A percentile compares a stretch with the other conserved stretches of the same genome.
These are phyloP conservation scores for Kingdonia uniflora DNA, from an alignment of 164 flowering plant genomes.

Conservation along the genomic window DNA sequence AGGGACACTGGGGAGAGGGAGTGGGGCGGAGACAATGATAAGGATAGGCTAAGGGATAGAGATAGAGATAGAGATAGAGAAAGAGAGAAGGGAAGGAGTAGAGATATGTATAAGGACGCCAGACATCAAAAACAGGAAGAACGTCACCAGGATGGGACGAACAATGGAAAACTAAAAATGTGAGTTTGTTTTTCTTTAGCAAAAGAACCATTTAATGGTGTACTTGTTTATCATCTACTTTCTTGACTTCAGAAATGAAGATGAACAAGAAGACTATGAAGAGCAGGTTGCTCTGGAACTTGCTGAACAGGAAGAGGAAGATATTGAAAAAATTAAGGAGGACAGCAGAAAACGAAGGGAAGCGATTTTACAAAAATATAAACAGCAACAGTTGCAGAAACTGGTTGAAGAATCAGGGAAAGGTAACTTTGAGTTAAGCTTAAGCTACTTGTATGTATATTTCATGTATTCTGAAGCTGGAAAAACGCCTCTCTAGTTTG, in stretches of 20 bases:
- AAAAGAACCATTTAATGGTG: not conserved
- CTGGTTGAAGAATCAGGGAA: constrained; percentile 18
- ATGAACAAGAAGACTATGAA: constrained; percentile 53
- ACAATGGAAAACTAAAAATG: constrained; percentile 26
- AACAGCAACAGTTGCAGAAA: constrained; percentile 30
- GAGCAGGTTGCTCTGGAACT: constrained; percentile 49
- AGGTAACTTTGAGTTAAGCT: constrained; percentile 27
- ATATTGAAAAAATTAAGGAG: constrained; percentile 71
- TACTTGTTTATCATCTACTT: not conserved
- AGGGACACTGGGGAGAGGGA: constrained; percentile 6
- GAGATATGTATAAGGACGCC: constrained; percentile 20
- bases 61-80: constrained; percentile 25
- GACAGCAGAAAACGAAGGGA: constrained; percentile 82
- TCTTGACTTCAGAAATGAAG: constrained; percentile 42
- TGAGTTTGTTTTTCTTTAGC: constrained; percentile 9
- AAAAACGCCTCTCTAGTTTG: too few species aligned
- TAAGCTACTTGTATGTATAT: not conserved
- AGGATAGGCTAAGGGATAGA: constrained; percentile 9
- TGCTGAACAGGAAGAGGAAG: constrained; percentile 84
- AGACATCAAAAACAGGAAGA: constrained; percentile 26
- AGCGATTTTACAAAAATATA: constrained; percentile 83
- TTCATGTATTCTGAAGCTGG: too few species aligned
- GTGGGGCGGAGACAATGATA: constrained; percentile 17
- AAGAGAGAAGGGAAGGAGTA: constrained; percentile 18
- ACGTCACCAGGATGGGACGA: constrained; percentile 18